A percentile compares a stretch with the other conserved stretches of the same genome.
These are phyloP conservation scores for Cymbopogon citratus DNA, from an alignment of 176 grass and related monocot genomes.

Conservation along the genomic window DNA sequence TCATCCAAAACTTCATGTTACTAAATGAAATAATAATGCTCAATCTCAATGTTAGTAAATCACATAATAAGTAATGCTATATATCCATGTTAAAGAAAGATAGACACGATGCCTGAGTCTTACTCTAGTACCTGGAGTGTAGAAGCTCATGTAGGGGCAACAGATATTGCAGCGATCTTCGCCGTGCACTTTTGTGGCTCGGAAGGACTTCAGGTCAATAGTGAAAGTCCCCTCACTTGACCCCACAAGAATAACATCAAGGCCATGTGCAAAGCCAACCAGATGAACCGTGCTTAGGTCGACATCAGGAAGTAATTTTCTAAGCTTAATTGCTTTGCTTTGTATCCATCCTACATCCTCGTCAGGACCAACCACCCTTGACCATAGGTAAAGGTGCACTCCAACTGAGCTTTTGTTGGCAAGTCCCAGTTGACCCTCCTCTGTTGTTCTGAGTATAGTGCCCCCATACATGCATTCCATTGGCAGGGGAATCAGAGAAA, in stretches of 20 bases:
- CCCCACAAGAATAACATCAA: background rate
- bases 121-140: constrained; percentile 3
- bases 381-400: background rate
- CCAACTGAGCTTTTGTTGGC: background rate
- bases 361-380: background rate
- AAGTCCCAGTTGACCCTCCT: background rate
- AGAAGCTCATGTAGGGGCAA: constrained; percentile 13
- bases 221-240: background rate
- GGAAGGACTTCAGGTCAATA: background rate
- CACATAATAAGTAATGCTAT: background rate
- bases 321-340: background rate
- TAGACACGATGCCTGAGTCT: background rate
- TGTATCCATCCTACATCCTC: background rate
- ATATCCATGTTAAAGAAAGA: background rate
- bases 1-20: background rate
- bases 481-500: background rate
- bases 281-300: background rate
- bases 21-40: background rate
- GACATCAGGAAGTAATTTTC: background rate
- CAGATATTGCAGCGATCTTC: fast-evolving
- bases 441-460: background rate
- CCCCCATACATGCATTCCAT: fast-evolving
- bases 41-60: background rate
- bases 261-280: background rate
- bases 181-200: background rate